phyloP scores from a whole-genome alignment of 1,284 basidiomycete genomes.

The Boletus subluridellus region DNA sequence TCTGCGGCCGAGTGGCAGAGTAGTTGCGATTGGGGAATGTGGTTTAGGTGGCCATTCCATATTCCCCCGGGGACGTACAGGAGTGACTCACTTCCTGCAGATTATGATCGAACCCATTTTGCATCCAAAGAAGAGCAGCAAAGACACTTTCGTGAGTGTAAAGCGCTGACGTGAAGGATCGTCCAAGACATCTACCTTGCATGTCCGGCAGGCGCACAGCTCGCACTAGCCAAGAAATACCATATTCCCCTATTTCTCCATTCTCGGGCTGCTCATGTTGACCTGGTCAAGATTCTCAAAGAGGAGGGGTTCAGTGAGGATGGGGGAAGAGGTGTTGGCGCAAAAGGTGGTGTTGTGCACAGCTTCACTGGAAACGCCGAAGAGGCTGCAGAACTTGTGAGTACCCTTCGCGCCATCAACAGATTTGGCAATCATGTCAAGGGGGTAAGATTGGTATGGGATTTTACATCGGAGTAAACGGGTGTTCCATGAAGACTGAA shows the following conservation, averaged over 20 bases:
- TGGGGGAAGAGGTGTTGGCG: constrained; percentile 54
- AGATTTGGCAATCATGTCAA: neutral
- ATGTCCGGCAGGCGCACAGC: constrained; percentile 48
- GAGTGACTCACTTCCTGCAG: constrained; percentile 38
- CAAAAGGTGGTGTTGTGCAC: constrained; percentile 77
- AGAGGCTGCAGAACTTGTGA: constrained; percentile 70
- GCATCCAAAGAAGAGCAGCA: constrained; percentile 63
- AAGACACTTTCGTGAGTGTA: constrained; percentile 58
- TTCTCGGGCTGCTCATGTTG: constrained; percentile 71
- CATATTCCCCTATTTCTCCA: constrained; percentile 84
- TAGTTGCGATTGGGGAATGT: constrained; percentile 83
- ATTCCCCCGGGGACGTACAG: neutral
- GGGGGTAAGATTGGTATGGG: constrained; percentile 60
- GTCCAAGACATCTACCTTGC: neutral
- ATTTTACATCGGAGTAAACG: constrained; percentile 65
- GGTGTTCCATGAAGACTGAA: constrained; percentile 80
- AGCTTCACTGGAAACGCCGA: constrained; percentile 75
- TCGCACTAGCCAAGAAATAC: constrained; percentile 68
- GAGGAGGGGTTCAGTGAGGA: constrained; percentile 64
- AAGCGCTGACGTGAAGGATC: neutral
- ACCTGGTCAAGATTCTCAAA: constrained; percentile 66
- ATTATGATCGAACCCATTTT: constrained; percentile 83
- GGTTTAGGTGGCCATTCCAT: constrained; percentile 60
- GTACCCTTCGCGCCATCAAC: constrained; percentile 20
- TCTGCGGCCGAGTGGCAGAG: constrained; percentile 53